Evolutionary conservation across 176 grass and related monocot species (phyloP), one percentile per base, ranked within the genome.

Genomic region (Triticum timopheevii): DNA sequence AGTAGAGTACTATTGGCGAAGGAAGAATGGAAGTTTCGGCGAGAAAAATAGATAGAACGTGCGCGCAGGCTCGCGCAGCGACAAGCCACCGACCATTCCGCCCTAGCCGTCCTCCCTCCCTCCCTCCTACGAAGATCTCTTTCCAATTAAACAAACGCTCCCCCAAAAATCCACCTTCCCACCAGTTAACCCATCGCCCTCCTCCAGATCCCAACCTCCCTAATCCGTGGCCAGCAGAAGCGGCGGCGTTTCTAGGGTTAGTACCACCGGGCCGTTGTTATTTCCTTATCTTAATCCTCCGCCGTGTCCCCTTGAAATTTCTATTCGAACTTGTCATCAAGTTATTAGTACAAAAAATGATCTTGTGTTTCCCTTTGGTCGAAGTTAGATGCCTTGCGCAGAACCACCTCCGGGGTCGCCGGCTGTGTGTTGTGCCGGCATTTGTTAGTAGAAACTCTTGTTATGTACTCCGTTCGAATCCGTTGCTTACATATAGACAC

Each of bases 171-270:
- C 66, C 76, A 67, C 80, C 34, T 52, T 45, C n/a, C 76, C 68
- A 74, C 44, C 59, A 39, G 40, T 78, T 30, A 76, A 61, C 17
- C 22, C 80, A 34, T 66, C 50, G 35, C 23, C n/a, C 27, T 25
- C 10, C 24, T 28, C 81, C 81, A 75, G 81, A 84, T 84, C 81
- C 35, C 35, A 74, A 28, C 39, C 73, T 38, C 56, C 71, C 8
- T 12, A 34, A 58, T 56, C 82, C 52, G 19, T 34, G 45, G 22
- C 45, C 24, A 76, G 65, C 73, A 16, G 67, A 69, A 70, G 59
- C 73, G 13, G 74, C 56, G 65, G 61, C 85, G 1, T 73, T 80
- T 69, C 76, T 91, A 91, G 85, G 89, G 89, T 91, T 87, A 84
- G 85, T 47, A 87, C 89, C 79, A 49, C 64, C 20, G 50, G 52